Conservation (phyloP, 345 rosid species). For the Psidium friedrichsthalianum region DNA sequence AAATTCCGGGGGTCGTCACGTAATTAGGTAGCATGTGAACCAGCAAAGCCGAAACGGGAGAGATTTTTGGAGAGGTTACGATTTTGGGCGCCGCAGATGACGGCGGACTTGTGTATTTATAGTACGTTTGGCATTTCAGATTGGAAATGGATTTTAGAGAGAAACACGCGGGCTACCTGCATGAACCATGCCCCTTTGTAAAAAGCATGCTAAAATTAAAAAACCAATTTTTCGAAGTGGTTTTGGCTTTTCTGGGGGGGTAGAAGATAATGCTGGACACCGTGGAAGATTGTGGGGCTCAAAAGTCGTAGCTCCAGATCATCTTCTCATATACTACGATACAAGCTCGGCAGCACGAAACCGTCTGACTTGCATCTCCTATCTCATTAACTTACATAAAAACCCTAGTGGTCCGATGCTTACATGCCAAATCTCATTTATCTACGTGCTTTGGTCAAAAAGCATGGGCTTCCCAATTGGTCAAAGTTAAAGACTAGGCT, state of each 20-base stretch:
- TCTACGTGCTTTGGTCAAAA: no score
- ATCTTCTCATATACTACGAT: not conserved
- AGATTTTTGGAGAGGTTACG: no score
- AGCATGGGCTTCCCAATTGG: not conserved
- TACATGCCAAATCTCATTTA: no score
- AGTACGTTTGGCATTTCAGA: not conserved
- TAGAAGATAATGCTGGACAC: not conserved
- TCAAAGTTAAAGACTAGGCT: not conserved
- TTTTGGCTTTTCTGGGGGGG: no score
- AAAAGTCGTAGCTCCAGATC: not conserved
- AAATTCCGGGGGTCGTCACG: not conserved
- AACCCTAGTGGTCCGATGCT: not conserved
- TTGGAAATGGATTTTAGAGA: not conserved
- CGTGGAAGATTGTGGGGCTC: no score
- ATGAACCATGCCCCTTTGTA: not conserved
- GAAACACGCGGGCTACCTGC: no score
- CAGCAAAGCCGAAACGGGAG: fast-evolving
- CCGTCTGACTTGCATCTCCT: not conserved
- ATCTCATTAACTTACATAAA: not conserved
- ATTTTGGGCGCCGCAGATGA: not conserved
- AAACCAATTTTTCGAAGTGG: not conserved
- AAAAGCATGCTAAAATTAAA: not conserved
- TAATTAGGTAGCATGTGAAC: not conserved
- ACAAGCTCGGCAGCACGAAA: not conserved
- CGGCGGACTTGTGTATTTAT: no score